Evolutionary conservation across 306 rosid genomes (phyloP).

Genomic region (Vigna angularis): DNA sequence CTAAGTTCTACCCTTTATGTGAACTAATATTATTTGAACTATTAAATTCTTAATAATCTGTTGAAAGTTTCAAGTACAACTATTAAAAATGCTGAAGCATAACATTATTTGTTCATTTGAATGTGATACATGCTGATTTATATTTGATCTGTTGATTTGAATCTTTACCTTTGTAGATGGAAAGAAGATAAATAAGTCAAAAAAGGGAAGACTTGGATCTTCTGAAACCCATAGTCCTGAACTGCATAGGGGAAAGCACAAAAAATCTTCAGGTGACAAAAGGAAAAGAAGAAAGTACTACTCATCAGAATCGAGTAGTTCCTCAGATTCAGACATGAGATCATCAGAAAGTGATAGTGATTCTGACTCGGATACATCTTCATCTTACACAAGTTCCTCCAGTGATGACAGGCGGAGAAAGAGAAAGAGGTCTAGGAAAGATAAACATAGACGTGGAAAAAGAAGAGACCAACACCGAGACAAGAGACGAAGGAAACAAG

Average conservation of each 20-base stretch:
- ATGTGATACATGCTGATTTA: neutral
- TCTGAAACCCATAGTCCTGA: constrained; percentile 67
- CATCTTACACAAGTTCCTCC: constrained; percentile 78
- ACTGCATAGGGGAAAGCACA: constrained; percentile 56
- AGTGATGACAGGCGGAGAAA: constrained; percentile 81
- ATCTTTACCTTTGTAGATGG: constrained; percentile 54
- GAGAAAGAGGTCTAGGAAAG: constrained; percentile 83
- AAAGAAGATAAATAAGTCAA: constrained; percentile 57
- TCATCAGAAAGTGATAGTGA: constrained; percentile 86
- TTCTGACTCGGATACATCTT: constrained; percentile 74
- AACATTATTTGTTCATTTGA: constrained; percentile 12
- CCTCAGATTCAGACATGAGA: constrained; percentile 78
- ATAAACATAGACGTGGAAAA: constrained; percentile 67
- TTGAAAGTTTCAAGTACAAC: neutral
- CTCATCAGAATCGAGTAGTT: constrained; percentile 75
- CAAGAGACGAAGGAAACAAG: constrained; percentile 65
- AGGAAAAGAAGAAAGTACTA: constrained; percentile 75
- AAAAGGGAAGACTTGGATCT: constrained; percentile 59
- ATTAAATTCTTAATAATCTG: neutral
- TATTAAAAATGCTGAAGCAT: constrained; percentile 3
- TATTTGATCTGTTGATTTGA: constrained; percentile 23
- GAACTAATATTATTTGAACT: neutral
- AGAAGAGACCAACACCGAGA: constrained; percentile 75
- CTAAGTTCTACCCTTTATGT: neutral
- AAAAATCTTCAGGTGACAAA: constrained; percentile 72